Evolutionary conservation across 2,329 filamentous ascomycete species (phyloP), one percentile per base, ranked within the genome.

Genomic region (Stemphylium vesicarium): DNA sequence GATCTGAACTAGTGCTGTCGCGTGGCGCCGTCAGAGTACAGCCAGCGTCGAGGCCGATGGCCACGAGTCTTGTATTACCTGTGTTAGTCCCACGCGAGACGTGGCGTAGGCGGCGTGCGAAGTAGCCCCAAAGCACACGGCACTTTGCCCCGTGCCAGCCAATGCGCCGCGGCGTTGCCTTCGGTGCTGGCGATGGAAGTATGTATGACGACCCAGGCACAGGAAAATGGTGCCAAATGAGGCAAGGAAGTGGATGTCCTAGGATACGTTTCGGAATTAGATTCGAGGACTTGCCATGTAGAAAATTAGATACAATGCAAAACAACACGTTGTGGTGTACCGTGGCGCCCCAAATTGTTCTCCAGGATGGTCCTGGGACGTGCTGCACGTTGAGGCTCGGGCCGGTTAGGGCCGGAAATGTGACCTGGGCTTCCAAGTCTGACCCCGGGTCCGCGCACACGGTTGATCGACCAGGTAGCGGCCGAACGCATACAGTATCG

Each of bases 391-490:
- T 64, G 64, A 65, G 66, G 63, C 43, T 64, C 65, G 69, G 69
- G 58, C 66, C 68, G 68, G 64, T 56, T 65, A 65, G 66, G 69
- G 56, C 63, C 67, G 67, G 63, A 57, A 63, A 60, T 57, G 60
- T 53, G 48, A 61, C 51, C 48, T 58, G 50, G 53, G 45, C 51
- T 47, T 59, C 64, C 57, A 61, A 65, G 40, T 50, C 47, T 49
- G 44, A 55, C 54, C 57, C 57, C 50, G 43, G 57, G 47, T 52
- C 46, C 50, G 51, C 50, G 57, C 48, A 47, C 50, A 65, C 64
- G 68, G 66, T 62, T 70, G 66, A 70, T 70, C 68, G 64, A 66
- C 68, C 59, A 62, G 41, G 59, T 59, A 62, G 65, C 58, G 60
- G 56, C 53, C 52, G 53, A 53, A 52, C 53, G 46, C 40, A 56